Percentiles rank a stretch among this genome's conserved stretches.
Conservation (phyloP, 2,329 filamentous ascomycete species). For the Cyphellophora attinorum region DNA sequence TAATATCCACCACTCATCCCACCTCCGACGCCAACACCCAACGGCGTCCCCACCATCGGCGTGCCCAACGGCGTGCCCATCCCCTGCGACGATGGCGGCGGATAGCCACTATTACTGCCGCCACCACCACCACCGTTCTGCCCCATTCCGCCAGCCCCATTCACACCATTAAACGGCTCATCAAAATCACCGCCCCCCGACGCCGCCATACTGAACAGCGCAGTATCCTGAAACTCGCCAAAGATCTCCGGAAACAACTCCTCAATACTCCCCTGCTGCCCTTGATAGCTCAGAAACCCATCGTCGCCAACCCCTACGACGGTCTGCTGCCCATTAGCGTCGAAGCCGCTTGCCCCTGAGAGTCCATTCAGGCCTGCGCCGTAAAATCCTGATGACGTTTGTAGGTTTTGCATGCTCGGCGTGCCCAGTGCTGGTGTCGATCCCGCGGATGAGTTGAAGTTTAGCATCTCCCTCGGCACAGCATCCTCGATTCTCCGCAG, state of each 20-base stretch:
- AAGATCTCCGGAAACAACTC: conserved; percentile 17
- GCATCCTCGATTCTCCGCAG: conserved; percentile 22
- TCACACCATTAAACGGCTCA: neutral
- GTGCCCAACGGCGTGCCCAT: too few species aligned
- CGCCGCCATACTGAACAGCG: too few species aligned
- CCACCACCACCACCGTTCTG: neutral
- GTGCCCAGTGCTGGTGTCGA: too few species aligned
- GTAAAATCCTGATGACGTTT: conserved; percentile 4
- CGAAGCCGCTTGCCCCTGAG: neutral
- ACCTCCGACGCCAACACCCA: too few species aligned
- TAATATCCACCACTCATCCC: too few species aligned
- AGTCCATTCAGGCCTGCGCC: neutral
- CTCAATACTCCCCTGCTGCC: conserved; percentile 10
- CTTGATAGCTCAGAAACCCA: conserved; percentile 6
- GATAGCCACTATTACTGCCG: too few species aligned
- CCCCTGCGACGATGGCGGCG: too few species aligned
- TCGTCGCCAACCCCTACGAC: conserved; percentile 5
- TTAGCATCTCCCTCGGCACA: conserved; percentile 7
- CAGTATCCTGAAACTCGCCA: conserved; percentile 14
- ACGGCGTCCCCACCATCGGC: too few species aligned
- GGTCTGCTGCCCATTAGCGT: neutral
- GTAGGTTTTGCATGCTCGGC: conserved; percentile 5
- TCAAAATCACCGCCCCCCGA: conserved; percentile 3
- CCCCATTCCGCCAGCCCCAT: neutral
- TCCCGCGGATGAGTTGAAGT: neutral